Evolutionary conservation across 2,329 filamentous ascomycete genomes (phyloP).

Genomic region (Penicillium sp.): DNA sequence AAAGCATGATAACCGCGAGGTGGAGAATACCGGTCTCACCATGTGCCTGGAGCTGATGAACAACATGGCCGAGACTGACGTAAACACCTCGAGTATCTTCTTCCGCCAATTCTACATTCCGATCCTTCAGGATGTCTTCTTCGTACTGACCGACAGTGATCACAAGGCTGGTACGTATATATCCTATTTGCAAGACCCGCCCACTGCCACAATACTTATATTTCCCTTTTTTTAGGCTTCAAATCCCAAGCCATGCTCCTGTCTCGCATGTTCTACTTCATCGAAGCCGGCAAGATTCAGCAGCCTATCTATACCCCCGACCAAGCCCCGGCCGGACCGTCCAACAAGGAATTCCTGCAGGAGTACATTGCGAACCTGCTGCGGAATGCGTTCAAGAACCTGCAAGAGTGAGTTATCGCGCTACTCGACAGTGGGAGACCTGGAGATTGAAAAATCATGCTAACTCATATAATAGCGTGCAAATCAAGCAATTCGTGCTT

Average conservation of each 20-base stretch:
- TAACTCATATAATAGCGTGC: conserved; percentile 54
- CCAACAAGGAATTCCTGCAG: conserved; percentile 84
- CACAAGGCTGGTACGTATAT: conserved; percentile 72
- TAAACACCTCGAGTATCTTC: conserved; percentile 82
- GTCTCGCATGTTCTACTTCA: conserved; percentile 92
- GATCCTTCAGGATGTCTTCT: conserved; percentile 96
- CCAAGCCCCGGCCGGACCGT: conserved; percentile 74
- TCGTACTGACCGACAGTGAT: conserved; percentile 92
- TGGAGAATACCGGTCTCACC: conserved; percentile 90
- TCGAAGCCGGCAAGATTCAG: conserved; percentile 83
- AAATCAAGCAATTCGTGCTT: conserved; percentile 87
- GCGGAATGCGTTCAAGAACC: conserved; percentile 85
- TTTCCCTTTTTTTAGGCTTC: conserved; percentile 54
- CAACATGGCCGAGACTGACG: conserved; percentile 91
- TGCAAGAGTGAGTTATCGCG: conserved; percentile 66
- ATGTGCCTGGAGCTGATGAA: conserved; percentile 98
- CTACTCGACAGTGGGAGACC: not conserved
- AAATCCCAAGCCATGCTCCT: conserved; percentile 94
- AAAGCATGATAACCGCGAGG: conserved; percentile 98
- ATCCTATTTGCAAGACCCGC: not conserved
- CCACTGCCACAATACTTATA: not conserved
- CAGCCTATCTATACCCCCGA: conserved; percentile 84
- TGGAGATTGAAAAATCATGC: conserved; percentile 14
- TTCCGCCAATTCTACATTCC: conserved; percentile 97
- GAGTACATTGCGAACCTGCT: conserved; percentile 81